These are phyloP conservation scores for Schizophyllum amplum DNA, from an alignment of 1,284 basidiomycete genomes.

Conservation along the genomic window DNA sequence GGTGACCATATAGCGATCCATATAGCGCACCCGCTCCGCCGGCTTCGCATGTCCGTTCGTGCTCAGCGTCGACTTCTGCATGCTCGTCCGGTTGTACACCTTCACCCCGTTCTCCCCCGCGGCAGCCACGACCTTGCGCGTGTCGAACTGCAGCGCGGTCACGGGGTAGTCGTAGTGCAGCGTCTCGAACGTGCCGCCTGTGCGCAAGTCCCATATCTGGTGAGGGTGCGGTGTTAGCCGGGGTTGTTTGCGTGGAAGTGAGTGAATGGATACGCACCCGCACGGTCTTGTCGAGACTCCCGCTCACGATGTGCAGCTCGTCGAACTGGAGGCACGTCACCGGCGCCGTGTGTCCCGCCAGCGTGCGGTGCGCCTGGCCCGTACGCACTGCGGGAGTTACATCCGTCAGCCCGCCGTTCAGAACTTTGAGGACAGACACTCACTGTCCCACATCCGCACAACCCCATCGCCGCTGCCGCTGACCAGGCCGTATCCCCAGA, in stretches of 20 bases:
- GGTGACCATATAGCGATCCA: conserved; percentile 92
- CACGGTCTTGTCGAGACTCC: conserved; percentile 91
- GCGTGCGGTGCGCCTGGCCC: conserved; percentile 91
- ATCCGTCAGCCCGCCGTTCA: background rate
- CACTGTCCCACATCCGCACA: conserved; percentile 99
- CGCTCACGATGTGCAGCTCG: conserved; percentile 88
- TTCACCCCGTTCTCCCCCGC: conserved; percentile 90
- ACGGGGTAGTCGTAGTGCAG: conserved; percentile 89
- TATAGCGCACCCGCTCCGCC: conserved; percentile 87
- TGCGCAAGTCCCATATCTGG: conserved; percentile 95
- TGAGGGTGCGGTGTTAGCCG: background rate
- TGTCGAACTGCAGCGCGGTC: conserved; percentile 92
- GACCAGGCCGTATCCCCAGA: conserved; percentile 97
- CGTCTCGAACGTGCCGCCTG: conserved; percentile 82
- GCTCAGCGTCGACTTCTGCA: conserved; percentile 76
- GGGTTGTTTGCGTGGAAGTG: too few relatives aligned
- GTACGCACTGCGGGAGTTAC: conserved; percentile 72
- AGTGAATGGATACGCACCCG: conserved; percentile 41
- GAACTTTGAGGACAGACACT: conserved; percentile 23
- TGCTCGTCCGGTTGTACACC: conserved; percentile 94
- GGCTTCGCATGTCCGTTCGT: conserved; percentile 92
- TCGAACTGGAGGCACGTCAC: conserved; percentile 97
- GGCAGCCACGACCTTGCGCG: conserved; percentile 90
- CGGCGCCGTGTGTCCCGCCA: conserved; percentile 90
- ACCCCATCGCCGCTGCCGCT: conserved; percentile 96